Evolutionary conservation across 768 basidiomycete genomes (phyloP), one percentile per base, ranked within the genome.

Genomic region (Leccinum aurantiacum): DNA sequence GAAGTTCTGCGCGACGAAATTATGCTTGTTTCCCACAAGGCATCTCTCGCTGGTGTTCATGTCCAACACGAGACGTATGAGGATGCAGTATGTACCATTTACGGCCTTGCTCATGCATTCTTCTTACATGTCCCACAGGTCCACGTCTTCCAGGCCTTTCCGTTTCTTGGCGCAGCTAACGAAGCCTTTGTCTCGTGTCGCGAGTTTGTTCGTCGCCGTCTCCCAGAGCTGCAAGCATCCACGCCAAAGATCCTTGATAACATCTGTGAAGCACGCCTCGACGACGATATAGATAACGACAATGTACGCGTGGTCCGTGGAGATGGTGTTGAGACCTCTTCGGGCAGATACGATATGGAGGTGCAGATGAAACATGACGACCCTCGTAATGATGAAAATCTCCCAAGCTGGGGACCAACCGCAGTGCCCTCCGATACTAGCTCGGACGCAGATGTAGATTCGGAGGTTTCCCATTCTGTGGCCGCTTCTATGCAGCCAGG

Each of bases 1-100:
- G 96, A 99, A 71, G 93, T 97, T 0, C 79, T 99, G n/a, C 80
- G 94, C 27, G 96, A 99, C 67, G 96, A 98, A 71, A 89, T 93
- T 24, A 89, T 89, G 15, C 81, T 99, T 9, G 73, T 98, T 27
- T 94, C 95, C 1, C 92, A 96, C 75, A 99, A 99, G 72, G 97
- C 97, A 11, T 84, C 87, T 5, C 72, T 91, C 27, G 86, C 90
- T 0, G 95, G 95, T 3, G 93, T 96, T 38, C 79, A 89, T 56
- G 91, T 97, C 31, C 84, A 83, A 61, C 91, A 95, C 66, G 95
- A 98, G 71, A 74, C 92, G 41, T 97, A 91, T 67, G 89, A 95
- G 67, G 96, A 99, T 74, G 90, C 88, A 54, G 93, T 95, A 67
- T 67, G 88, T 78, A 13, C n/a, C 25, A 10, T 19, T 24, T 6